Conservation (phyloP, 208 protist genomes). For the Angomonas deanei region DNA sequence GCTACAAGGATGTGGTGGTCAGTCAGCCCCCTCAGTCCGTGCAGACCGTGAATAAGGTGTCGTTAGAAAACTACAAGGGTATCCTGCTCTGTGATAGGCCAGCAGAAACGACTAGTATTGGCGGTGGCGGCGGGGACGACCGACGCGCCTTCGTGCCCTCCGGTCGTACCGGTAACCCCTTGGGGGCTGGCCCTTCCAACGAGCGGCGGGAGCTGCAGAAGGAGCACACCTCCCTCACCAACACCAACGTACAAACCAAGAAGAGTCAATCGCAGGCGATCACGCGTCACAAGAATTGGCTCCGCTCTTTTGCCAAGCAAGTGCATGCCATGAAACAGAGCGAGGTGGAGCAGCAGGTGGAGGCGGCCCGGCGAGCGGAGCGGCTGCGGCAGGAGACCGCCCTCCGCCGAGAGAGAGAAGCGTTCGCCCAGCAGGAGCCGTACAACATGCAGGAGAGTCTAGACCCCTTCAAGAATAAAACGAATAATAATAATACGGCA, state of each 20-base stretch:
- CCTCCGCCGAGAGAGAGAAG: too few species aligned
- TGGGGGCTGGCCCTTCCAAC: slow-evolving; percentile 60
- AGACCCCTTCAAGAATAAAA: slow-evolving; percentile 12
- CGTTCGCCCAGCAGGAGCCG: slow-evolving; percentile 14
- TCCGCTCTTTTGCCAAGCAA: slow-evolving; percentile 71
- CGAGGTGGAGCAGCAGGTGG: slow-evolving; percentile 58
- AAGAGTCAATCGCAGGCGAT: slow-evolving; percentile 44
- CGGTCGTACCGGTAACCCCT: slow-evolving; percentile 36
- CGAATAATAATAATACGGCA: slow-evolving; percentile 1
- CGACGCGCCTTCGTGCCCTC: slow-evolving; percentile 53
- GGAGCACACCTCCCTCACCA: slow-evolving; percentile 30
- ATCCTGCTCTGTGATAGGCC: slow-evolving; percentile 85
- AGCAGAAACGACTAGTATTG: background rate
- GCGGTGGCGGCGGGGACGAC: background rate
- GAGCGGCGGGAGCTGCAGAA: slow-evolving; percentile 45
- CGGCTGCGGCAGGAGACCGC: slow-evolving; percentile 28
- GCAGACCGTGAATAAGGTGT: slow-evolving; percentile 31
- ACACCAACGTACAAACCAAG: slow-evolving; percentile 44
- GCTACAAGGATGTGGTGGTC: slow-evolving; percentile 87
- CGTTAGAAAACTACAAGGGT: slow-evolving; percentile 90
- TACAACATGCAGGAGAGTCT: slow-evolving; percentile 30
- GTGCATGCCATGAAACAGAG: slow-evolving; percentile 79
- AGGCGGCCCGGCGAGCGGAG: slow-evolving; percentile 43
- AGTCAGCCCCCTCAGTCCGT: slow-evolving; percentile 55
- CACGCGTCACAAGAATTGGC: slow-evolving; percentile 76